These are phyloP conservation scores for Phanerochaete carnosa DNA, from an alignment of 768 basidiomycete species.

Conservation along the genomic window DNA sequence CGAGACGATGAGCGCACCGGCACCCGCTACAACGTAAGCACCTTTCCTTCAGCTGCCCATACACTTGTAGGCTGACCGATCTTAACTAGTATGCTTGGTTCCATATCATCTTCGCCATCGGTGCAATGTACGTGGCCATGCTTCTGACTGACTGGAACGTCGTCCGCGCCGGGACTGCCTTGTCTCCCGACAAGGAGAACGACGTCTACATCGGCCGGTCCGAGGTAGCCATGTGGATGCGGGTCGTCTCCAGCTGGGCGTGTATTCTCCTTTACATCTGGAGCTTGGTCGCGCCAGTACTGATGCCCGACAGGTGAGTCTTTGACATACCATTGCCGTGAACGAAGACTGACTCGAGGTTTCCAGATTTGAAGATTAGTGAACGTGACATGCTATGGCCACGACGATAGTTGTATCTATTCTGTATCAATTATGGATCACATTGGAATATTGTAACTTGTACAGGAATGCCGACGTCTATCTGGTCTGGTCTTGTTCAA, in stretches of 20 bases:
- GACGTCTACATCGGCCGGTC: slow-evolving; percentile 92
- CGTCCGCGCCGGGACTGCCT: slow-evolving; percentile 39
- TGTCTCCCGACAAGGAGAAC: slow-evolving; percentile 46
- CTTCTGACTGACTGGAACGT: slow-evolving; percentile 96
- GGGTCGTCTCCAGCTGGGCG: slow-evolving; percentile 93
- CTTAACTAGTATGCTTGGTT: slow-evolving; percentile 89
- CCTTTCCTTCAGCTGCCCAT: not conserved
- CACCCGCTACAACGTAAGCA: slow-evolving; percentile 87
- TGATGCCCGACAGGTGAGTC: slow-evolving; percentile 86
- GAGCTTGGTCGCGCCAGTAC: slow-evolving; percentile 83
- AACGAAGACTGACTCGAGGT: not conserved
- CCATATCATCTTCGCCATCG: slow-evolving; percentile 95
- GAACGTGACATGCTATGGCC: not conserved
- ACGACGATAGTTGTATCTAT: not conserved
- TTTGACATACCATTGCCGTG: too few species aligned
- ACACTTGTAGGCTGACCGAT: slow-evolving; percentile 2
- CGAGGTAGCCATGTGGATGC: slow-evolving; percentile 99
- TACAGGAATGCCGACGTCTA: too few species aligned
- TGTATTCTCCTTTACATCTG: slow-evolving; percentile 84
- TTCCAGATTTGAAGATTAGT: slow-evolving; percentile 23
- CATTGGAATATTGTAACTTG: not conserved
- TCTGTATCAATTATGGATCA: slow-evolving; percentile 11
- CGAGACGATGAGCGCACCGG: slow-evolving; percentile 92
- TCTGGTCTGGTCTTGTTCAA: too few species aligned
- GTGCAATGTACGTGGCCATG: slow-evolving; percentile 97